Evolutionary conservation across 306 rosid genomes (phyloP), one percentile per base, ranked within the genome.

Genomic region (Arachis stenosperma): DNA sequence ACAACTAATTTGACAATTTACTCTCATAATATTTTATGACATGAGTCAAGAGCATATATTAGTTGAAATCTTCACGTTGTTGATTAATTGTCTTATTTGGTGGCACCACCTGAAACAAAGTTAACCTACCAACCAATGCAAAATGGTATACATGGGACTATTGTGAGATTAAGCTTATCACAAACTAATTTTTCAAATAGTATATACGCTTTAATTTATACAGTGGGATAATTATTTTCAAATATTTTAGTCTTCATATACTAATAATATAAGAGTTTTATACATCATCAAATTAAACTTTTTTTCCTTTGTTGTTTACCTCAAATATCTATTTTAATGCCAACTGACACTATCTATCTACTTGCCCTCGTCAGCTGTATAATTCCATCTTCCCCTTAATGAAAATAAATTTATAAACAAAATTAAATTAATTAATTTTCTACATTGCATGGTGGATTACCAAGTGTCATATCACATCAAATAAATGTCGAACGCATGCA

Each of bases 391-490:
- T 12, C 15, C 54, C 54, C 17, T 48, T 48, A 48, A 48, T 13
- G 9, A 8, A 46, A 46, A 46, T 6, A 52, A 52, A 52, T 7
- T 14, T 1, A 33, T 33, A 52, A 52, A 14, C 17, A 14, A 52
- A 52, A 52, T 5, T 52, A 13, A 50, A 50, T 60, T 42, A 63
- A 64, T 60, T 42, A 64, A 65, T 65, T 22, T 33, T 2, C 4
- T 33, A 22, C 15, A 22, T 46, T 65, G 36, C 57, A 65, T 51
- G 73, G 69, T 41, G 52, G 76, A 61, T 69, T 53, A 33, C 54
- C 81, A 63, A 62, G 76, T 54, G 77, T 63, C 71, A 70, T 52
- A 75, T 79, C 83, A 79, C 75, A 56, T 79, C 69, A 61, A 79
- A 66, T 59, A 79, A 79, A 79, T 73, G 78, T 72, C 74, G 74